Evolutionary conservation across 257 asterid species (phyloP), one percentile per base, ranked within the genome.

Genomic region (Ajuga chamaepitys): DNA sequence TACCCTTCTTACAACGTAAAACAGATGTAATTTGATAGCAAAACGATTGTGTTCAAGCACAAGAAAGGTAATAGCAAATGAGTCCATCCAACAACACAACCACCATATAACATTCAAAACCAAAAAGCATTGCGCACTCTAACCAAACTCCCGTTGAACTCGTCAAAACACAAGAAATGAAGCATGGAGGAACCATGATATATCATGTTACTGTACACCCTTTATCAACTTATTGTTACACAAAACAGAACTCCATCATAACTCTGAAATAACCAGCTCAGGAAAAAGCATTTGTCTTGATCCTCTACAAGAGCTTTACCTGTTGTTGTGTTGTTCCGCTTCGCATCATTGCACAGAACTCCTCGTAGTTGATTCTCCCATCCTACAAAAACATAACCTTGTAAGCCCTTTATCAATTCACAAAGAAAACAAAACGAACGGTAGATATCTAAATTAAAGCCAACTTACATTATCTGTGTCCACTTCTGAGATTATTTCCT

Each of bases 311-410:
- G 69, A 88, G 87, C 72, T 84, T 86, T 26, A 68, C 80, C 48
- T 62, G 88, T 64, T 73, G 92, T 37, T 74, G 70, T 2, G 88
- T 75, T 2, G 88, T 77, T 77, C 98, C 98, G 14, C 95, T 83
- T 81, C 95, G 86, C 98, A 91, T 91, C 98, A 91, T 91, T 21
- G 93, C 89, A 58, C 94, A 84, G 57, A 91, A 91, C 80, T 91
- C 98, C 60, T 86, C 96, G 2, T 91, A 91, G 68, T 91, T 88
- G 79, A 91, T 91, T 69, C 83, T 79, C 52, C 98, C 98, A 21
- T 88, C 96, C 96, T 88, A 16, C 38, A 53, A 75, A 32, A 62
- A 40, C 3, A 24, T 24, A 40, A 41, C 16, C 56, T 47, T n/a
- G 14, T 74, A 32, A 71, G 34, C 28, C 35, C 53, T 17, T 32